Evolutionary conservation across 345 rosid species (phyloP).

Genomic region (Carallia pectinifolia): DNA sequence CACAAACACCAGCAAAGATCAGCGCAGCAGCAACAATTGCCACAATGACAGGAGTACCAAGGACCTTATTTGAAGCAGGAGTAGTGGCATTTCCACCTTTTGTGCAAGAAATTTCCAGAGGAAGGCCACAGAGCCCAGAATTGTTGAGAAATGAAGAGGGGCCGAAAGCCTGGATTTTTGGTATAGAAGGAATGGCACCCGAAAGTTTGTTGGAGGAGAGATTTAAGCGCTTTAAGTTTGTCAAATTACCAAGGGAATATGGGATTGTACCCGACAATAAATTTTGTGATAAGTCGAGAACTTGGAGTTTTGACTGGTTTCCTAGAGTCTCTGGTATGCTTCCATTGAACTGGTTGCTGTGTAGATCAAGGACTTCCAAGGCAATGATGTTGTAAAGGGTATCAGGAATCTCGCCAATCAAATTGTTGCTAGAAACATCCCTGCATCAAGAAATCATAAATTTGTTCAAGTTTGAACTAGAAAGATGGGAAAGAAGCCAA

Average conservation of each 20-base stretch:
- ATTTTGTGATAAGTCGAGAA: constrained; percentile 72
- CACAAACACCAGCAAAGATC: constrained; percentile 80
- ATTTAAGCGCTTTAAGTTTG: constrained; percentile 47
- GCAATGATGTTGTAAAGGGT: constrained; percentile 62
- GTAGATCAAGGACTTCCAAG: constrained; percentile 80
- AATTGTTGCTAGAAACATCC: constrained; percentile 75
- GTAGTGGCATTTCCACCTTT: constrained; percentile 25
- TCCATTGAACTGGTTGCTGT: constrained; percentile 59
- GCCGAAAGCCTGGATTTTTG: constrained; percentile 57
- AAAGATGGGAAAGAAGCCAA: background rate
- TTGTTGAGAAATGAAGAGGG: constrained; percentile 71
- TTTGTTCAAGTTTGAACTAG: constrained; percentile 19
- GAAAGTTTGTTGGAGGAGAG: constrained; percentile 80
- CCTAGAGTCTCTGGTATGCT: constrained; percentile 66
- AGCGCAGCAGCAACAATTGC: constrained; percentile 81
- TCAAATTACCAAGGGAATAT: constrained; percentile 58
- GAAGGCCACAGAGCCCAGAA: constrained; percentile 70
- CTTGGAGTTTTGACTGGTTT: constrained; percentile 46
- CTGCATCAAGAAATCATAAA: constrained; percentile 48
- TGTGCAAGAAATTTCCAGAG: constrained; percentile 61
- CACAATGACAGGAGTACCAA: constrained; percentile 73
- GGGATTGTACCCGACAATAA: constrained; percentile 68
- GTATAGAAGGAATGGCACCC: constrained; percentile 63
- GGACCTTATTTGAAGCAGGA: constrained; percentile 39
- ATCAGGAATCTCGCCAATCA: constrained; percentile 65